phyloP scores from a whole-genome alignment of 345 rosid genomes.

The Gossypium turneri region DNA sequence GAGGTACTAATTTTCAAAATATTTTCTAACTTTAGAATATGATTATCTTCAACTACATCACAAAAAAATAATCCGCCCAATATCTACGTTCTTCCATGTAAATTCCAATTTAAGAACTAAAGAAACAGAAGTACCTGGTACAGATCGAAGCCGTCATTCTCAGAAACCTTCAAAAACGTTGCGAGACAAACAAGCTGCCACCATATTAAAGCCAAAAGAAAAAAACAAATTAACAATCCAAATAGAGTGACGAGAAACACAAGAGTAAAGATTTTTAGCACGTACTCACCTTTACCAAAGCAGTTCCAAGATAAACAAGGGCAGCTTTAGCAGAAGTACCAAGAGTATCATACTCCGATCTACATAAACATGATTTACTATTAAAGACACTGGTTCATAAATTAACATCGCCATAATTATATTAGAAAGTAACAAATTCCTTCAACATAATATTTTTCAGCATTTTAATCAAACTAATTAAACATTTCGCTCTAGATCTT shows the following conservation, averaged over 20 bases:
- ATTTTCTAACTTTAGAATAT: neutral
- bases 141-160: slow-evolving; percentile 77
- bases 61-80: neutral
- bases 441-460: neutral
- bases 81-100: neutral
- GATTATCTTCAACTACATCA: neutral
- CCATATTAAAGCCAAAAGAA: neutral
- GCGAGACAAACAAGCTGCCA: slow-evolving; percentile 97
- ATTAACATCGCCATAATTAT: neutral
- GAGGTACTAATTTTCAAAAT: neutral
- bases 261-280: neutral
- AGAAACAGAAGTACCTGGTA: slow-evolving; percentile 57
- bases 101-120: neutral
- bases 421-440: neutral
- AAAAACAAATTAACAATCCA: neutral
- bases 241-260: neutral
- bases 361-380: slow-evolving; percentile 24
- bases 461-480: neutral
- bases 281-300: slow-evolving; percentile 72
- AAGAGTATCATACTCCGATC: slow-evolving; percentile 91
- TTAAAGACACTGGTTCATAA: neutral
- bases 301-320: slow-evolving; percentile 85
- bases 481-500: neutral
- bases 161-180: slow-evolving; percentile 86
- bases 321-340: slow-evolving; percentile 86